These are phyloP conservation scores for Closterium sp. DNA, from an alignment of 139 green algal genomes.

Conservation along the genomic window DNA sequence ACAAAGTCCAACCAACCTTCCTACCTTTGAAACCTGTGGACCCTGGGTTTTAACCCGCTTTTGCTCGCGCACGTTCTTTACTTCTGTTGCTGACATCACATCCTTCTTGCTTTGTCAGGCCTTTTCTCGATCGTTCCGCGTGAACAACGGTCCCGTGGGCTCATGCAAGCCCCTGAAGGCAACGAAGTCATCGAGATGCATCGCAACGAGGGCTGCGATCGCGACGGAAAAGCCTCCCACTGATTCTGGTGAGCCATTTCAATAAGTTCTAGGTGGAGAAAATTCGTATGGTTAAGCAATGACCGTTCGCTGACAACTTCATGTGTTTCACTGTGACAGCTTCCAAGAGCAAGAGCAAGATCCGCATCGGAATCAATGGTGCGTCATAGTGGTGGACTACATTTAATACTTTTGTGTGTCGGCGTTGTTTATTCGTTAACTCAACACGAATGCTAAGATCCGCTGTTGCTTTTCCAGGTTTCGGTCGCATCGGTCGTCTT, in stretches of 20 bases:
- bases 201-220: not conserved
- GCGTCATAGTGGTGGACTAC: not conserved
- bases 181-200: not conserved
- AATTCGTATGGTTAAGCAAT: not conserved
- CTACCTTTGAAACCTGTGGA: no score
- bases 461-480: slow-evolving; percentile 6
- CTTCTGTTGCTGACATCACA: not conserved
- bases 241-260: not conserved
- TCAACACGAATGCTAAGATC: not conserved
- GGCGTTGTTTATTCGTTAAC: not conserved
- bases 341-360: not conserved
- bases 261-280: not conserved
- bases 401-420: not conserved
- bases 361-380: not conserved
- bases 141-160: not conserved
- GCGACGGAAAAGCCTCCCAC: not conserved
- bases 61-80: not conserved
- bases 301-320: not conserved
- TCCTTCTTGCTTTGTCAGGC: not conserved
- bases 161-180: not conserved
- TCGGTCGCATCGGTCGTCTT: slow-evolving; percentile 45
- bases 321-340: not conserved
- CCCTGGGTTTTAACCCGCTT: no score
- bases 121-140: not conserved
- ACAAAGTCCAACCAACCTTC: no score